Evolutionary conservation across 192 early-diverging fungal genomes (phyloP), one percentile per base, ranked within the genome.

Genomic region (Pilaira anomala): DNA sequence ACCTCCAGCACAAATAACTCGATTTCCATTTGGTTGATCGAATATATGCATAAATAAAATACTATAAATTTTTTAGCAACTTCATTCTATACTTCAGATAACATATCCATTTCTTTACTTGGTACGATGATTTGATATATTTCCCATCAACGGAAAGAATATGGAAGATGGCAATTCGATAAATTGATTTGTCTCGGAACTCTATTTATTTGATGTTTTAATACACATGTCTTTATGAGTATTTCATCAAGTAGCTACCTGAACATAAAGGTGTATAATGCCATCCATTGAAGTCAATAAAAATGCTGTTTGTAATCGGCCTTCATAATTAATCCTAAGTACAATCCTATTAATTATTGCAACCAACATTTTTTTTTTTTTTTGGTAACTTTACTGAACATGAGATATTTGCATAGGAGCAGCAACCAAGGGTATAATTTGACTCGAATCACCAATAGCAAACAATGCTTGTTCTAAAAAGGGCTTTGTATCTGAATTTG

Each of bases 361-460:
- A n/a, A 56, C 18, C 19, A 18, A 46, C 49, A n/a, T n/a, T n/a
- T n/a, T n/a, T n/a, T n/a, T n/a, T n/a, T n/a, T n/a, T n/a, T n/a
- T n/a, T n/a, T n/a, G n/a, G n/a, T n/a, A n/a, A 39, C 14, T 48
- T 68, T 69, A 75, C 73, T 48, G 30, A 0, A 63, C 52, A 40
- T 75, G 73, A 24, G 63, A 52, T 22, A 75, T 30, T 9, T 75
- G 73, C 73, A 75, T 75, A 12, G 73, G 73, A 18, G 73, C 63
- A 50, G 48, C 12, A 26, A 33, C 48, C 12, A 75, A 42, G 0
- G 56, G 57, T 14, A 75, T 70, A 12, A 75, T n/a, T 46, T 75
- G 73, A 11, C 42, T 66, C 0, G 73, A 58, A 75, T 68, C 53
- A 33, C 48, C 45, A 44, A 69, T 65, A 2, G 54, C 50, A 40